These are phyloP conservation scores for Xylaria cubensis DNA, from an alignment of 495 filamentous ascomycete species.

Conservation along the genomic window DNA sequence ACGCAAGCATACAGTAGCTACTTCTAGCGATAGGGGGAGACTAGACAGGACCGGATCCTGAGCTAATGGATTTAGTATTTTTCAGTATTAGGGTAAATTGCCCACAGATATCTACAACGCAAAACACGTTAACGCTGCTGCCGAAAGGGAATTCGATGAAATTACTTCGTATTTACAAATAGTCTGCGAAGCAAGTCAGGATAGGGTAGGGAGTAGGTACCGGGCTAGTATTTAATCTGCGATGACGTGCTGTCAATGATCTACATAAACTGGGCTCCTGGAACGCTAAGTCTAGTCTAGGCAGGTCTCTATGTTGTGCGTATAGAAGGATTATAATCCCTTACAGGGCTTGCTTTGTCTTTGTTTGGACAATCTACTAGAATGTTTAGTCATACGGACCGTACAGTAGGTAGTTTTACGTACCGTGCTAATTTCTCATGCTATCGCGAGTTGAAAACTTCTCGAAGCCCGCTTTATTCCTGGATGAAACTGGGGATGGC, in stretches of 20 bases:
- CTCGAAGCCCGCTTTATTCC: background rate
- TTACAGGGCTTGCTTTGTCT: background rate
- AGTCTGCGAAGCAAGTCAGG: background rate
- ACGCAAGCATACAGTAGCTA: background rate
- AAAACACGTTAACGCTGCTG: background rate
- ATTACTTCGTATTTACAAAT: background rate
- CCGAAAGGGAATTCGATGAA: background rate
- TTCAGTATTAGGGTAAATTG: background rate
- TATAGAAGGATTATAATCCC: background rate
- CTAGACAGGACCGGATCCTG: background rate
- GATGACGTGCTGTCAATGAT: background rate
- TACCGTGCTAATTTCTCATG: conserved; percentile 3
- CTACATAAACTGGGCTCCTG: background rate
- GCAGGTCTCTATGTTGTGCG: background rate
- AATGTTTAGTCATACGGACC: background rate
- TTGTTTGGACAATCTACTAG: background rate
- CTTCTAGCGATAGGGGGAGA: background rate
- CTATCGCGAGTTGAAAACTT: background rate
- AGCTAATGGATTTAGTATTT: background rate
- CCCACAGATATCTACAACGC: no score
- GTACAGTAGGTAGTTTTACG: background rate
- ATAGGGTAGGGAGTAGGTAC: background rate
- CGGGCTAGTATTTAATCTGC: background rate
- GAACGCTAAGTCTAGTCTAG: background rate
- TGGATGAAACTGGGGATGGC: background rate